Evolutionary conservation across 164 flowering plant genomes (phyloP).

Genomic region (Vitis cinerea): DNA sequence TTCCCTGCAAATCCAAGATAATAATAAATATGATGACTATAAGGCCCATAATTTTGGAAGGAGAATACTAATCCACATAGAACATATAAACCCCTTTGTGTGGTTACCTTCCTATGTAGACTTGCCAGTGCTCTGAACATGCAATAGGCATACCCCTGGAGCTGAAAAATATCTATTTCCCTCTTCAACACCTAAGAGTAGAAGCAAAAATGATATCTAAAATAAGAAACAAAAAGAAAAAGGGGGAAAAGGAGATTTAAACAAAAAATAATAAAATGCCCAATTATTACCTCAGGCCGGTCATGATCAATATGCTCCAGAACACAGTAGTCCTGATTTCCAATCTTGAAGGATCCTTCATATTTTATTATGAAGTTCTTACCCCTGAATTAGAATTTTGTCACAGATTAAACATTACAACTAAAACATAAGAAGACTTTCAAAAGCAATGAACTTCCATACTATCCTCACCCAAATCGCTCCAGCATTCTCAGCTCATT

Average conservation of each 20-base stretch:
- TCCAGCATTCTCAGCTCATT: no score
- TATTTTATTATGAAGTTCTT: constrained; percentile 73
- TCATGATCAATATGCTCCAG: constrained; percentile 91
- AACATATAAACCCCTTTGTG: not conserved
- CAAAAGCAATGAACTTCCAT: no score
- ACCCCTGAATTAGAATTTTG: constrained; percentile 53
- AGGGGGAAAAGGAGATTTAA: not conserved
- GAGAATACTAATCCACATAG: not conserved
- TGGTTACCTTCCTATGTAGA: constrained; percentile 78
- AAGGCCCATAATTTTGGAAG: not conserved
- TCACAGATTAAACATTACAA: not conserved
- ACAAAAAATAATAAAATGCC: not conserved
- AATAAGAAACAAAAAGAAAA: not conserved
- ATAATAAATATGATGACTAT: no score
- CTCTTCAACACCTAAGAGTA: constrained; percentile 62
- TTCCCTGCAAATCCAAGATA: constrained; percentile 50
- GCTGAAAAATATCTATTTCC: constrained; percentile 69
- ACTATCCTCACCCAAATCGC: no score
- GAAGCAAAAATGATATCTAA: constrained; percentile 11
- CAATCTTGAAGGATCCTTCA: constrained; percentile 70
- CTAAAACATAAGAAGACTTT: no score
- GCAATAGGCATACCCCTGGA: constrained; percentile 94
- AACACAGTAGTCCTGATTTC: constrained; percentile 67
- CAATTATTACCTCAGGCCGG: constrained; percentile 79
- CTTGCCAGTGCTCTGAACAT: constrained; percentile 85